Evolutionary conservation across 2,329 filamentous ascomycete genomes (phyloP).

Genomic region (Chaetomium sp.): DNA sequence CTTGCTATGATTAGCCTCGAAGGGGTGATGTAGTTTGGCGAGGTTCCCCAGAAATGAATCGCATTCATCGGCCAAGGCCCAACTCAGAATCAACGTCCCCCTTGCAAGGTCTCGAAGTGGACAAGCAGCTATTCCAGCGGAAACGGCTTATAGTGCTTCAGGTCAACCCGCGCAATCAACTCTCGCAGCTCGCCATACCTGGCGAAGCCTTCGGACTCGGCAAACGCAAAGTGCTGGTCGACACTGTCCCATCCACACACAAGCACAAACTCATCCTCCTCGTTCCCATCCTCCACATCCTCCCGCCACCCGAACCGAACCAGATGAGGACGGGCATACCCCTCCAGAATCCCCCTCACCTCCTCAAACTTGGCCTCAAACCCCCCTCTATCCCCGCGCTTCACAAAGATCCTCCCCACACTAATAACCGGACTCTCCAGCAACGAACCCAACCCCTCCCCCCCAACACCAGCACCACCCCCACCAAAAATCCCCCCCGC

Average conservation of each 20-base stretch:
- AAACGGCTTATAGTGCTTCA: slow-evolving; percentile 41
- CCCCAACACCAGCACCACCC: not conserved
- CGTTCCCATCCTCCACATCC: slow-evolving; percentile 41
- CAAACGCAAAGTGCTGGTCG: slow-evolving; percentile 41
- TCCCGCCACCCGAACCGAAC: slow-evolving; percentile 48
- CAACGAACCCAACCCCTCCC: slow-evolving; percentile 25
- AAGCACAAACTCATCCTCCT: slow-evolving; percentile 46
- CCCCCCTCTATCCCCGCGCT: slow-evolving; percentile 37
- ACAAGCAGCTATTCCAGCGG: slow-evolving; percentile 30
- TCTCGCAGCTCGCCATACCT: slow-evolving; percentile 34
- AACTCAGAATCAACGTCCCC: slow-evolving; percentile 16
- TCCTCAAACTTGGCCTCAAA: slow-evolving; percentile 42
- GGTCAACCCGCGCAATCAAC: slow-evolving; percentile 33
- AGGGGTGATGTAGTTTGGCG: slow-evolving; percentile 39
- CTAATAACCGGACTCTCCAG: slow-evolving; percentile 43
- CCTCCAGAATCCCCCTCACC: slow-evolving; percentile 40
- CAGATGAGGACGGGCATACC: slow-evolving; percentile 38
- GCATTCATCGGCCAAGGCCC: slow-evolving; percentile 32
- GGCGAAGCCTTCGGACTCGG: slow-evolving; percentile 33
- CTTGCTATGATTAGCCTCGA: slow-evolving; percentile 31
- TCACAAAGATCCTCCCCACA: slow-evolving; percentile 42
- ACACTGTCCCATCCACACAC: slow-evolving; percentile 44
- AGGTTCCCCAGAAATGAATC: slow-evolving; percentile 31
- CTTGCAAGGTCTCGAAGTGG: not conserved
- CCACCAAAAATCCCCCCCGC: slow-evolving; percentile 38